Base-by-base conservation (phyloP, 306 rosid genomes). In the Leucaena leucocephala region DNA sequence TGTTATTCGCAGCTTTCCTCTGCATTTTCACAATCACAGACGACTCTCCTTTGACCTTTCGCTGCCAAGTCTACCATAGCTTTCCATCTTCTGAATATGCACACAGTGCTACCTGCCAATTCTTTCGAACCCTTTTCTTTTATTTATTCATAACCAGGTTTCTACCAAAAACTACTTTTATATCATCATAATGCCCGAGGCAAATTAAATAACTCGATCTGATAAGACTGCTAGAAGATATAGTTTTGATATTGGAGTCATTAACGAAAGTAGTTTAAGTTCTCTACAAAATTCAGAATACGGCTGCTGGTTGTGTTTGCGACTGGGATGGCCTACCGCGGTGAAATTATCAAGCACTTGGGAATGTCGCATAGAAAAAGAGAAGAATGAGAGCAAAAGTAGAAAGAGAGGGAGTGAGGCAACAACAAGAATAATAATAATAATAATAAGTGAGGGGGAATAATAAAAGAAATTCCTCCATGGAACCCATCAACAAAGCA, bases 401-500 rank as follows among this genome's bases (percentile, higher is more conserved):
- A 75, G 45, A 49, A 75, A 76, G 81, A 72, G 49, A n/a, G n/a
- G n/a, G n/a, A n/a, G n/a, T n/a, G n/a, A n/a, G n/a, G n/a, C n/a
- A n/a, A n/a, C n/a, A n/a, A n/a, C n/a, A n/a, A n/a, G n/a, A n/a
- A n/a, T n/a, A n/a, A n/a, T n/a, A n/a, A n/a, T n/a, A n/a, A n/a
- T n/a, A n/a, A n/a, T n/a, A n/a, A n/a, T n/a, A n/a, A n/a, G n/a
- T n/a, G n/a, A 72, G 55, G 76, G 81, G 75, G 86, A 72, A 76
- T 76, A 76, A 79, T 43, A 65, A 72, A 75, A 85, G 82, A 85
- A 58, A 43, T 59, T 82, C 80, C 84, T 72, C 76, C 86, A 85
- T 62, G 72, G 77, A 57, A 77, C 86, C 86, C 82, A 76, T 82
- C 62, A 85, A 82, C 59, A 76, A 76, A 82, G 70, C 70, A 38